Base-by-base conservation (phyloP, 306 rosid species). In the Comarum palustre region DNA sequence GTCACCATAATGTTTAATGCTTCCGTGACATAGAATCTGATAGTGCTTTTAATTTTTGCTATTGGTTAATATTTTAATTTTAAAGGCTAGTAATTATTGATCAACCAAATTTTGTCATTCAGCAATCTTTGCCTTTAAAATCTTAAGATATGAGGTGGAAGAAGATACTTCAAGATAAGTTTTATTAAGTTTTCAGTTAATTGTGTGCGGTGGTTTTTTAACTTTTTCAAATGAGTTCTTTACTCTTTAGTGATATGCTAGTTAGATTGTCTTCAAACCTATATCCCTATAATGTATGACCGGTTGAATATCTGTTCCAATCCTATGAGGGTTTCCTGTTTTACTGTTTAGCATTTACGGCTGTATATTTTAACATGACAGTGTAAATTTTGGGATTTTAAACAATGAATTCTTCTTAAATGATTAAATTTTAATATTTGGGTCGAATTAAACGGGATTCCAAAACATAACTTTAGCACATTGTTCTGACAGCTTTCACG, bases 401-500 rank as follows among this genome's bases (percentile, higher is more conserved):
- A 20, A 46, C 39, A 58, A 29, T 55, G 70, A 59, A 55, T 6
- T 14, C 46, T 75, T 66, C 19, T 16, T 24, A 32, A 14, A 71
- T 45, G 39, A 27, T n/a, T 69, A 43, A 38, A 32, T 29, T 24
- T 70, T 38, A 31, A 27, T 3, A 29, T 72, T 73, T 2, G 29
- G 42, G 22, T 62, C 51, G 27, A 39, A 45, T 29, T 59, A 67
- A 73, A 36, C 36, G 39, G 31, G 63, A 78, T 57, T 36, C 52
- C 19, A 63, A 72, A 68, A 43, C 16, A 39, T 73, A 52, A 65
- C 83, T 73, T 74, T 17, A 48, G 63, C 75, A 52, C 70, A 64
- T 80, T 63, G 62, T 80, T 66, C 61, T 90, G 79, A 66, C 90
- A 93, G 97, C 96, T 93, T 67, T 64, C n/a, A 19, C 80, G 78